Evolutionary conservation across 2,329 filamentous ascomycete genomes (phyloP).

Genomic region (Pseudocercospora pini-densiflorae): DNA sequence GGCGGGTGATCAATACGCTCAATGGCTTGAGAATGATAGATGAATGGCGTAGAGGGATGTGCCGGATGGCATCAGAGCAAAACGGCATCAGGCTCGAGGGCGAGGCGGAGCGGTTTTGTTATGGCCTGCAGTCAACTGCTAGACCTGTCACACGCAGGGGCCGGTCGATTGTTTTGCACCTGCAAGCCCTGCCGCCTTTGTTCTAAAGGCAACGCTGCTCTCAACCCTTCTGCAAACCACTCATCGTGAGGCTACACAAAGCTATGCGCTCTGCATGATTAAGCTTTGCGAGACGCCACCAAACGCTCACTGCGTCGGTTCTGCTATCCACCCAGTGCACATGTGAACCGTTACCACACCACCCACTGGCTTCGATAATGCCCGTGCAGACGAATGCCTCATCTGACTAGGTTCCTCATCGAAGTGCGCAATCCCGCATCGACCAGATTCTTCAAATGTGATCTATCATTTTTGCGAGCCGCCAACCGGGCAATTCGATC

Average conservation of each 20-base stretch:
- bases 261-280: constrained; percentile 24
- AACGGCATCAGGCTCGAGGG: constrained; percentile 25
- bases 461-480: constrained; percentile 28
- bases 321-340: constrained; percentile 27
- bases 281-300: constrained; percentile 29
- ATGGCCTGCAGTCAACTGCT: constrained; percentile 25
- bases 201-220: constrained; percentile 27
- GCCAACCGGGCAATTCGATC: constrained; percentile 16
- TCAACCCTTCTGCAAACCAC: constrained; percentile 28
- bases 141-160: constrained; percentile 33
- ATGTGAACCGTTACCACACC: constrained; percentile 29
- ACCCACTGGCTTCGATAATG: not conserved
- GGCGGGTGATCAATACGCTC: constrained; percentile 6
- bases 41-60: constrained; percentile 18
- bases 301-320: constrained; percentile 27
- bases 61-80: constrained; percentile 22
- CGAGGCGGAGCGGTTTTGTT: constrained; percentile 29
- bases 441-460: constrained; percentile 23
- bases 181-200: constrained; percentile 41
- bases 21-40: constrained; percentile 26
- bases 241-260: constrained; percentile 30
- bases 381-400: constrained; percentile 2
- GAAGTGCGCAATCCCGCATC: constrained; percentile 10
- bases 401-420: constrained; percentile 5
- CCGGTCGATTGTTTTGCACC: constrained; percentile 32